A percentile compares a stretch with the other conserved stretches of the same genome.
phyloP scores from a whole-genome alignment of 768 basidiomycete genomes.

The Termitomyces sp. region DNA sequence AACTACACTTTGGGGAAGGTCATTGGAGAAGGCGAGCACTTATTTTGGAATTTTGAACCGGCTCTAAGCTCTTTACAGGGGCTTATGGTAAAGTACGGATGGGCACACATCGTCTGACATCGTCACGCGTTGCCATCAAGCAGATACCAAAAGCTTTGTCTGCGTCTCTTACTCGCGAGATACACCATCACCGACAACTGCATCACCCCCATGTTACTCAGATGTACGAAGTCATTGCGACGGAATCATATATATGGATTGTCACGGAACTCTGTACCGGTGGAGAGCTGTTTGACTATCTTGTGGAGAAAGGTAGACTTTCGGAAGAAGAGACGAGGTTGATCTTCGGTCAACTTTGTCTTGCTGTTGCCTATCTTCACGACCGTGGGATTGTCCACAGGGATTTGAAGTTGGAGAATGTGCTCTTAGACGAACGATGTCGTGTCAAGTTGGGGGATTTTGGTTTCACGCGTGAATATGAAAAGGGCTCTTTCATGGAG shows the following conservation, averaged over 20 bases:
- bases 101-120: conserved; percentile 90
- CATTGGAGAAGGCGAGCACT: conserved; percentile 83
- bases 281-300: conserved; percentile 97
- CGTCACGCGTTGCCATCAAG: conserved; percentile 92
- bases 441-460: conserved; percentile 93
- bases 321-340: conserved; percentile 78
- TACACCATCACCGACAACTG: conserved; percentile 95
- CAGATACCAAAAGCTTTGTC: conserved; percentile 96
- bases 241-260: conserved; percentile 94
- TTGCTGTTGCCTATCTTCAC: conserved; percentile 92
- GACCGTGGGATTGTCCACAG: conserved; percentile 92
- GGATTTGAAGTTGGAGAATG: conserved; percentile 95
- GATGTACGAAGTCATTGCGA: conserved; percentile 97
- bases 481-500: conserved; percentile 72
- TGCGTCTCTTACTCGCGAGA: conserved; percentile 89
- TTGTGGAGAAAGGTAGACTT: conserved; percentile 89
- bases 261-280: conserved; percentile 96
- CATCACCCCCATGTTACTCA: conserved; percentile 96
- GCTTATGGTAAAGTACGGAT: conserved; percentile 95
- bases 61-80: conserved; percentile 39
- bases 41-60: conserved; percentile 7
- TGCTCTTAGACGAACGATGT: conserved; percentile 85
- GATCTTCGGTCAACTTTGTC: conserved; percentile 94
- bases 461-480: conserved; percentile 92
- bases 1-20: conserved; percentile 92